Conservation (phyloP, 768 basidiomycete species). For the Leucocoprinus leucothites region DNA sequence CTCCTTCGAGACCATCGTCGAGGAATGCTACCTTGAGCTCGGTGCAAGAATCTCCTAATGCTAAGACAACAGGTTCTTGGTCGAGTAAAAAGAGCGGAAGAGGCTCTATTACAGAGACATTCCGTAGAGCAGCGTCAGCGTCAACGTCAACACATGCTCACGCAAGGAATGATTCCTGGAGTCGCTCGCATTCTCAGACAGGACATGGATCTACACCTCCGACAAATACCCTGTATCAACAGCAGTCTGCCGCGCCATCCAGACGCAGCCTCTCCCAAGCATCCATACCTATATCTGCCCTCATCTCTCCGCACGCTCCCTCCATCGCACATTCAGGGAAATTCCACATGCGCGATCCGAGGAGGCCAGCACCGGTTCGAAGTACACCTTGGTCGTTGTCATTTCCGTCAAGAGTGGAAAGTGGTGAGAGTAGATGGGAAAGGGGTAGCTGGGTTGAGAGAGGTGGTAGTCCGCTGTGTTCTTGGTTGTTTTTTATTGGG, state of each 20-base stretch:
- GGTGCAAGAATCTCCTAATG: constrained; percentile 24
- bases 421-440: constrained; percentile 28
- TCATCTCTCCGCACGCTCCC: constrained; percentile 76
- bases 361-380: constrained; percentile 55
- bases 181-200: constrained; percentile 16
- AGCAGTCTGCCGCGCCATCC: constrained; percentile 27
- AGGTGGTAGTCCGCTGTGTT: constrained; percentile 62
- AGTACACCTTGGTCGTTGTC: constrained; percentile 63
- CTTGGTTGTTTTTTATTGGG: constrained; percentile 77
- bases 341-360: constrained; percentile 82
- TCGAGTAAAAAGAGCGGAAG: constrained; percentile 36
- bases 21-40: constrained; percentile 9
- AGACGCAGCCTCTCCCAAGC: constrained; percentile 61
- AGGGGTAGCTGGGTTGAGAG: constrained; percentile 38
- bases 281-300: constrained; percentile 78
- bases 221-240: constrained; percentile 16
- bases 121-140: constrained; percentile 19
- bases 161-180: constrained; percentile 19
- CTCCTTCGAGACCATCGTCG: constrained; percentile 29
- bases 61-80: constrained; percentile 44
- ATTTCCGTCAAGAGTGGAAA: constrained; percentile 31
- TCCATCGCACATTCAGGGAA: constrained; percentile 56
- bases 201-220: not conserved
- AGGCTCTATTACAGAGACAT: constrained; percentile 16
- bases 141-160: constrained; percentile 21